phyloP scores from a whole-genome alignment of 441 rosid species.

The Populus hybrid region DNA sequence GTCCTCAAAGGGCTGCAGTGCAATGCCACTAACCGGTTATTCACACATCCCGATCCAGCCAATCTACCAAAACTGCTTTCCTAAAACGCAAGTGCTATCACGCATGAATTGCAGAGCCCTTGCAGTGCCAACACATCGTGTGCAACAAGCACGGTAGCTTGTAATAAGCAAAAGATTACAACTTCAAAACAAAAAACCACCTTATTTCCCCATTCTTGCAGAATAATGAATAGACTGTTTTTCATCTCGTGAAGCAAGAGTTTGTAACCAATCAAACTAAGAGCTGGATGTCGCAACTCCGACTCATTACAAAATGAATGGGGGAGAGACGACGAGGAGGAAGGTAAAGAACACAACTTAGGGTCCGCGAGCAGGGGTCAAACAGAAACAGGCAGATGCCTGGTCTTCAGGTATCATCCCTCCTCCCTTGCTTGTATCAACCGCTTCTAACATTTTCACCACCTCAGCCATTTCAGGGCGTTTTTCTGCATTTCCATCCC shows the following conservation, averaged over 20 bases:
- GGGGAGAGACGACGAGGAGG: not conserved
- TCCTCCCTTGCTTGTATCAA: slow-evolving; percentile 82
- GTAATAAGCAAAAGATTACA: not conserved
- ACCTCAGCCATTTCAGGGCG: slow-evolving; percentile 21
- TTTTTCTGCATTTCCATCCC: no score
- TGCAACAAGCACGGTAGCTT: not conserved
- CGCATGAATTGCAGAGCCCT: not conserved
- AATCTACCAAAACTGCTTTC: not conserved
- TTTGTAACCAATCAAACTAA: not conserved
- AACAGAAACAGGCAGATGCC: slow-evolving; percentile 59
- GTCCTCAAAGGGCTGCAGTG: not conserved
- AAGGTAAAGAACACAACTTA: slow-evolving; percentile 18
- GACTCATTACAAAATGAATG: not conserved
- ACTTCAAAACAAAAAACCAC: not conserved
- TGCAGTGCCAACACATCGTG: not conserved
- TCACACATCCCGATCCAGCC: not conserved
- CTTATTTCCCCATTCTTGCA: not conserved
- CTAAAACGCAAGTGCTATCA: not conserved
- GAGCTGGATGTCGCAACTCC: not conserved
- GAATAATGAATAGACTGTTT: not conserved
- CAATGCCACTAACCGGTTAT: not conserved
- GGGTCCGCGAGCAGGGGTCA: slow-evolving; percentile 69
- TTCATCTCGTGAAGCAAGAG: not conserved
- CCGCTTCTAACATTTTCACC: slow-evolving; percentile 66
- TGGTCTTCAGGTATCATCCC: slow-evolving; percentile 93